Evolutionary conservation across 2,329 filamentous ascomycete genomes (phyloP).

Genomic region (Diaporthe australafricana): DNA sequence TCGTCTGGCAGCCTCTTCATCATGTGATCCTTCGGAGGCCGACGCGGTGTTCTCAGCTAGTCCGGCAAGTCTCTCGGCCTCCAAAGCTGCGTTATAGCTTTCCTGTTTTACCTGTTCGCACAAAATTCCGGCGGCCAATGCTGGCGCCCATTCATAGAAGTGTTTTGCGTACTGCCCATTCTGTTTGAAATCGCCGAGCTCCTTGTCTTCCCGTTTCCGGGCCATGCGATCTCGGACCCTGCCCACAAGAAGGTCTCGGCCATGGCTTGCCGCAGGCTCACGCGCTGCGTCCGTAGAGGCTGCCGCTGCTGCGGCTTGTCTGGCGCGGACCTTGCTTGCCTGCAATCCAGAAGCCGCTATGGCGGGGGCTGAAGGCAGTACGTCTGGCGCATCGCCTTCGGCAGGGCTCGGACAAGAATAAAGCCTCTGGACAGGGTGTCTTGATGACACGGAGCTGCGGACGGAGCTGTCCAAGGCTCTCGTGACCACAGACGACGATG

Average conservation of each 20-base stretch:
- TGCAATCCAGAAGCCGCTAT: background rate
- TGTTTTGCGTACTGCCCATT: background rate
- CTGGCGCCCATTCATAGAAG: background rate
- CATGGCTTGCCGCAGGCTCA: too few relatives aligned
- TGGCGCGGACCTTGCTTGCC: background rate
- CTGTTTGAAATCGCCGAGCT: too few relatives aligned
- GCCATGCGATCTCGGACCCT: background rate
- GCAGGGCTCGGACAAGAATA: background rate
- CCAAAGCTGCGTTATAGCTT: too few relatives aligned
- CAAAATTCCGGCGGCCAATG: background rate
- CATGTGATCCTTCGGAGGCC: background rate
- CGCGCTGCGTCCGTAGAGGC: too few relatives aligned
- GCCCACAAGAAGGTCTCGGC: background rate
- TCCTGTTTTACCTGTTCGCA: background rate
- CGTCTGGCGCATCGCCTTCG: background rate
- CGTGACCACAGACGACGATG: background rate
- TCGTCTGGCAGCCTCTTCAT: background rate
- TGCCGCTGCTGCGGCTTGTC: background rate
- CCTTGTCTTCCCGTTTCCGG: background rate
- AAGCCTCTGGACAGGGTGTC: background rate
- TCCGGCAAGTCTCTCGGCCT: background rate
- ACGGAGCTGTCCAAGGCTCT: background rate
- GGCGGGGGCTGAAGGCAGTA: background rate
- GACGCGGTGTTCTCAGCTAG: background rate
- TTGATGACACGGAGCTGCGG: background rate